These are phyloP conservation scores for Xylaria sp. DNA, from an alignment of 2,329 filamentous ascomycete genomes.

Conservation along the genomic window DNA sequence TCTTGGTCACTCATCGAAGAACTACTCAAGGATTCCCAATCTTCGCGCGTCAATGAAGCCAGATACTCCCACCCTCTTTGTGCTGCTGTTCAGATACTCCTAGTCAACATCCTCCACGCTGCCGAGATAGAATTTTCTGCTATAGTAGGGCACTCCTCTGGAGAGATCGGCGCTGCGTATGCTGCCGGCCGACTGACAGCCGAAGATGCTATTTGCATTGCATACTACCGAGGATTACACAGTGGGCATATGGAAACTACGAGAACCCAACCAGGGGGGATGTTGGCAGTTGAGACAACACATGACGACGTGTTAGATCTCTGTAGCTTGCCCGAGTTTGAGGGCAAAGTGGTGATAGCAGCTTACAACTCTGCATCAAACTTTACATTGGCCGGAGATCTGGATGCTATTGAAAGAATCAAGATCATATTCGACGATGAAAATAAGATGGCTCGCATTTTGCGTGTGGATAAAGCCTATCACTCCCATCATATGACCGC, in stretches of 20 bases:
- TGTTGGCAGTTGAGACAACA: constrained; percentile 53
- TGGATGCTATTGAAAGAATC: constrained; percentile 22
- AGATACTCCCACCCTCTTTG: constrained; percentile 39
- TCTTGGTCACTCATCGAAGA: constrained; percentile 37
- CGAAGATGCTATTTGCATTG: not conserved
- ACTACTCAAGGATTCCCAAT: not conserved
- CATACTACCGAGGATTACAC: constrained; percentile 8
- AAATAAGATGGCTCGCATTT: constrained; percentile 1
- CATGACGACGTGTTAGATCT: constrained; percentile 43
- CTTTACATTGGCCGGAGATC: constrained; percentile 27
- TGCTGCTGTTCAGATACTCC: constrained; percentile 31
- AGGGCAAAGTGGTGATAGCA: constrained; percentile 37
- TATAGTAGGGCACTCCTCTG: constrained; percentile 6
- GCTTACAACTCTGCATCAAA: constrained; percentile 27
- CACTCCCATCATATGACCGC: not conserved
- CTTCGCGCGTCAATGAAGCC: constrained; percentile 37
- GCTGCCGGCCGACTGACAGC: not conserved
- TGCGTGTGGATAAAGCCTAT: not conserved
- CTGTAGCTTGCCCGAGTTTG: constrained; percentile 30
- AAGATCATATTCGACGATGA: constrained; percentile 15
- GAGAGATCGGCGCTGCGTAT: constrained; percentile 12
- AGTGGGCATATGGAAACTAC: not conserved
- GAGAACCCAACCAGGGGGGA: no score
- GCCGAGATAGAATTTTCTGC: constrained; percentile 5
- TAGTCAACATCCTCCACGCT: constrained; percentile 17